These are phyloP conservation scores for Verticillium tricorpus DNA, from an alignment of 2,329 filamentous ascomycete genomes.

Conservation along the genomic window DNA sequence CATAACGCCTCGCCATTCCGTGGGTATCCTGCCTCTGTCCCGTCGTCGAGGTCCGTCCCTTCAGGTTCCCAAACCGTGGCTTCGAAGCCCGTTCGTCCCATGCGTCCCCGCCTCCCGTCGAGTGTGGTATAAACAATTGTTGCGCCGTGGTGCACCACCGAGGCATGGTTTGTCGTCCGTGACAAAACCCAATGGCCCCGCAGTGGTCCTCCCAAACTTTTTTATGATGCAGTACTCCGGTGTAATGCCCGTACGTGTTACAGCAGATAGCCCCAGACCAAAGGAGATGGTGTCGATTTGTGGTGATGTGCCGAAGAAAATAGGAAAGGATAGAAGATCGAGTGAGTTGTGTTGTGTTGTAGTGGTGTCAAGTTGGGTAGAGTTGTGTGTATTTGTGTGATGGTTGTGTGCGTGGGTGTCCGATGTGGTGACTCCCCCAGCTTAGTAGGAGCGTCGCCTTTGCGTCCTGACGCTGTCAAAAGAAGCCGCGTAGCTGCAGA, in stretches of 20 bases:
- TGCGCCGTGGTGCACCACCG: background rate
- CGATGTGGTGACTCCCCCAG: slow-evolving; percentile 7
- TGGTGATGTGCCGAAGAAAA: slow-evolving; percentile 17
- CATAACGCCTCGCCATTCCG: background rate
- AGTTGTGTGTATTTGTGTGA: slow-evolving; percentile 16
- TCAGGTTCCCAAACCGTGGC: background rate
- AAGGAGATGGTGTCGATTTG: slow-evolving; percentile 15
- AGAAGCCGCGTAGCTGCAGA: slow-evolving; percentile 80
- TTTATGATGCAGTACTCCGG: slow-evolving; percentile 47
- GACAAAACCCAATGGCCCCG: background rate
- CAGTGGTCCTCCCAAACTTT: slow-evolving; percentile 15
- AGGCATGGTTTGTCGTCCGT: background rate
- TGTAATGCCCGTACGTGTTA: slow-evolving; percentile 42
- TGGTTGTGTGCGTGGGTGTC: slow-evolving; percentile 15
- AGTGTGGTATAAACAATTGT: background rate
- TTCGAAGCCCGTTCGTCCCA: background rate
- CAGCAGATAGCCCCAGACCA: slow-evolving; percentile 24
- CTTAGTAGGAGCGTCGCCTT: slow-evolving; percentile 52
- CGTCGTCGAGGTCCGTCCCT: background rate
- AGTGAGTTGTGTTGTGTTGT: slow-evolving; percentile 23
- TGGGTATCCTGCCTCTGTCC: background rate
- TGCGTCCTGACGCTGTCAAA: slow-evolving; percentile 75
- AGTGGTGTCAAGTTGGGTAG: slow-evolving; percentile 9
- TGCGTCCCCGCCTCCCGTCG: background rate
- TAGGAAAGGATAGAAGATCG: slow-evolving; percentile 13